These are phyloP conservation scores for Rhizophora apiculata DNA, from an alignment of 345 rosid species.

Conservation along the genomic window DNA sequence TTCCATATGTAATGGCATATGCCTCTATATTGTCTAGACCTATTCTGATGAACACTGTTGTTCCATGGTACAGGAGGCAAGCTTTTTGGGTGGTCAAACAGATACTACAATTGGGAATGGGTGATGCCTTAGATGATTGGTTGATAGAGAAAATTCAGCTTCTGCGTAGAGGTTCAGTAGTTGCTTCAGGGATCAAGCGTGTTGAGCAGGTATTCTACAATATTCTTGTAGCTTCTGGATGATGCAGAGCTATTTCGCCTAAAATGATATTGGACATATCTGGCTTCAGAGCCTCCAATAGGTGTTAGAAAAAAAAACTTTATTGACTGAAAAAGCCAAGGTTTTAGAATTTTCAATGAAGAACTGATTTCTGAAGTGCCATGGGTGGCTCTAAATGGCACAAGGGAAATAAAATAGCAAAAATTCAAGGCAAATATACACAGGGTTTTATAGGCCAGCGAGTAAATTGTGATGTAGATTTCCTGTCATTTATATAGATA, in stretches of 20 bases:
- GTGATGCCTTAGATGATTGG: conserved; percentile 99
- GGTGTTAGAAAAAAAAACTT: neutral
- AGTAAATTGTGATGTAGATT: conserved; percentile 9
- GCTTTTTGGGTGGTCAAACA: conserved; percentile 99
- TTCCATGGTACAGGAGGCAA: conserved; percentile 61
- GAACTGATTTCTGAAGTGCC: neutral
- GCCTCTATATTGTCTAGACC: conserved; percentile 2
- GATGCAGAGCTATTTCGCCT: neutral
- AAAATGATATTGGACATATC: neutral
- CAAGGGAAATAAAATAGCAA: neutral
- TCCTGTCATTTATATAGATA: conserved; percentile 45
- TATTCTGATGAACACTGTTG: conserved; percentile 14
- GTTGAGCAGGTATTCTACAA: conserved; percentile 66
- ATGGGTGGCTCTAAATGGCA: no score
- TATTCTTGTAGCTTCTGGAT: neutral
- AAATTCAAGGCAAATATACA: neutral
- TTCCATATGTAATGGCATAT: neutral
- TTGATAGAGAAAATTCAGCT: conserved; percentile 85
- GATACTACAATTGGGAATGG: conserved; percentile 96
- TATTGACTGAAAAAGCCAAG: neutral
- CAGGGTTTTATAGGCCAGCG: neutral
- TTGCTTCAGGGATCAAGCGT: conserved; percentile 87
- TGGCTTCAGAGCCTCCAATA: neutral
- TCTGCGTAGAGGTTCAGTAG: conserved; percentile 71
- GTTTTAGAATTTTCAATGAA: neutral